Evolutionary conservation across 805 yeast species (phyloP).

Genomic region (Starmerella bombicola): DNA sequence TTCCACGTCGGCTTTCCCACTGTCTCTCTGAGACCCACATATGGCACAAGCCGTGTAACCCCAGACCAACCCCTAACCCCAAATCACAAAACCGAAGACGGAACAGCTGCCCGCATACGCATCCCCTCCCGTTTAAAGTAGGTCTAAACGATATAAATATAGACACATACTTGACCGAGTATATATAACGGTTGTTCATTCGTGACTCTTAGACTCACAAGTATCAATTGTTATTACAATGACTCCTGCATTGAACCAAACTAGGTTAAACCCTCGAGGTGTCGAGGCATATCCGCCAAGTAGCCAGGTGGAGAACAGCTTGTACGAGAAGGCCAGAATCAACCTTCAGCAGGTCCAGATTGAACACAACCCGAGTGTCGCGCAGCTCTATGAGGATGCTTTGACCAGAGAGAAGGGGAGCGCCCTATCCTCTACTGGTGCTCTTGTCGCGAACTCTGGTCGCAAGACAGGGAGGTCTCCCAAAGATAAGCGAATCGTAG

Average conservation of each 20-base stretch:
- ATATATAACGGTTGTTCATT: no score
- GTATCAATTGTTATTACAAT: no score
- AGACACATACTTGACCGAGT: no score
- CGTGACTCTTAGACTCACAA: no score
- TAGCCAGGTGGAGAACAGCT: conserved; percentile 33
- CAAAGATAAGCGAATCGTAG: conserved; percentile 94
- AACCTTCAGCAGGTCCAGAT: conserved; percentile 33
- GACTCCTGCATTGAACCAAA: conserved; percentile 26
- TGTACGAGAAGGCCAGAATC: conserved; percentile 32
- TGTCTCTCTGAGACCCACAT: no score
- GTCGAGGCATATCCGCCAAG: conserved; percentile 32
- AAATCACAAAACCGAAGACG: no score
- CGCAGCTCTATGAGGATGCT: conserved; percentile 90
- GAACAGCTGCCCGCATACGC: no score
- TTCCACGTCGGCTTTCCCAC: no score
- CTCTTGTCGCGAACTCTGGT: conserved; percentile 91
- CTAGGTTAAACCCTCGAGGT: conserved; percentile 34
- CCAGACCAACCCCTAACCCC: no score
- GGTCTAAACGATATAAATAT: no score
- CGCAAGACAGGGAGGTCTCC: conserved; percentile 96
- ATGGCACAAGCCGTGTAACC: no score
- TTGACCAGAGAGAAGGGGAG: conserved; percentile 72
- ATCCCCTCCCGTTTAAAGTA: no score
- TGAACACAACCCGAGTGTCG: conserved; percentile 80
- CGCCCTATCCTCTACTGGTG: conserved; percentile 84